Conservation (phyloP, 495 filamentous ascomycete genomes). For the Pseudevernia furfuracea region DNA sequence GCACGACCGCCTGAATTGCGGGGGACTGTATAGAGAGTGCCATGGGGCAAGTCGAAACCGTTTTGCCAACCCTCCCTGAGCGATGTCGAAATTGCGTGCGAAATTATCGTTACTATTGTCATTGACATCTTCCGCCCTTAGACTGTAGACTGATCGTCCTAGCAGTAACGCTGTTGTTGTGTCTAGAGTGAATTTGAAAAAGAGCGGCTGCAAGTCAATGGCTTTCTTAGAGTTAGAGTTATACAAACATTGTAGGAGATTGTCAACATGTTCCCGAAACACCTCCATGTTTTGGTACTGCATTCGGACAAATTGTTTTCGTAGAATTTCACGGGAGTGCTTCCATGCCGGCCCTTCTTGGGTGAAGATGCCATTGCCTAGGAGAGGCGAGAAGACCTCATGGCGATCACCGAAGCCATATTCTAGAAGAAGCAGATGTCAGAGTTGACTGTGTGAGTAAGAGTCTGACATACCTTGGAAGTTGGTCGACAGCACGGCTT, state of each 20-base stretch:
- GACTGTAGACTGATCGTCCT: constrained; percentile 36
- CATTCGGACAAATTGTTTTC: constrained; percentile 35
- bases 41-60: constrained; percentile 36
- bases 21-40: constrained; percentile 34
- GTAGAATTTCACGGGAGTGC: constrained; percentile 43
- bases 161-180: constrained; percentile 35
- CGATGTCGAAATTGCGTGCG: constrained; percentile 35
- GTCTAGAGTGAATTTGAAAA: constrained; percentile 41
- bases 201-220: constrained; percentile 39
- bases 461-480: too few species aligned
- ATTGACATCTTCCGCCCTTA: constrained; percentile 26
- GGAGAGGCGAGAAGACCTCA: too few species aligned
- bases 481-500: too few species aligned
- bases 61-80: constrained; percentile 34
- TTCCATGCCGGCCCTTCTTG: constrained; percentile 47
- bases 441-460: too few species aligned
- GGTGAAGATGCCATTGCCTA: constrained; percentile 50
- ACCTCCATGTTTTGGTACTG: constrained; percentile 37
- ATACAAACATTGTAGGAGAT: too few species aligned
- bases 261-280: constrained; percentile 40
- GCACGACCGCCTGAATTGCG: constrained; percentile 33
- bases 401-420: too few species aligned
- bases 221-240: too few species aligned
- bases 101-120: constrained; percentile 28
- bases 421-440: too few species aligned